phyloP scores from a whole-genome alignment of 129 eudicot species.

The Apium graveolens region DNA sequence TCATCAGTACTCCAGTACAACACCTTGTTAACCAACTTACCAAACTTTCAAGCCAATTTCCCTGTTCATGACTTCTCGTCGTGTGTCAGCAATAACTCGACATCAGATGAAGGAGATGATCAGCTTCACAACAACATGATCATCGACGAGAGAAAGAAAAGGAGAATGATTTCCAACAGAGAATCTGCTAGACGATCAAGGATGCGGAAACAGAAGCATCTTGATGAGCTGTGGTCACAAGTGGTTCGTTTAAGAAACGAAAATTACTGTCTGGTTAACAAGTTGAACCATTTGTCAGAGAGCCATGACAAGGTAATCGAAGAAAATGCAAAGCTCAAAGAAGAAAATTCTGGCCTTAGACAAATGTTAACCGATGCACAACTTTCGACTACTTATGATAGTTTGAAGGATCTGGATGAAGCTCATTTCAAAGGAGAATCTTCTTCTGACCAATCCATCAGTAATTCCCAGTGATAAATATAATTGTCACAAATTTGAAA shows the following conservation, averaged over 20 bases:
- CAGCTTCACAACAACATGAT: slow-evolving; percentile 26
- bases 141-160: slow-evolving; percentile 68
- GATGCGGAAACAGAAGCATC: slow-evolving; percentile 89
- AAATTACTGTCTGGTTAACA: slow-evolving; percentile 56
- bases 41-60: background rate
- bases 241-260: slow-evolving; percentile 64
- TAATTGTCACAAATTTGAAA: background rate
- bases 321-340: slow-evolving; percentile 68
- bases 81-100: slow-evolving; percentile 48
- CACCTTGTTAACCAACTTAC: background rate
- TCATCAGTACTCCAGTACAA: background rate
- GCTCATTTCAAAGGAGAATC: background rate
- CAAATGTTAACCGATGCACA: slow-evolving; percentile 54
- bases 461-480: background rate
- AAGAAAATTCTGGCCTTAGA: slow-evolving; percentile 54
- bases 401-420: slow-evolving; percentile 34
- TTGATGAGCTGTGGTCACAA: slow-evolving; percentile 83
- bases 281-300: slow-evolving; percentile 50
- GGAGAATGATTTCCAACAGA: slow-evolving; percentile 86
- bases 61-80: background rate
- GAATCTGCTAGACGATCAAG: slow-evolving; percentile 87
- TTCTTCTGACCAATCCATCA: slow-evolving; percentile 2
- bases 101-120: slow-evolving; percentile 85
- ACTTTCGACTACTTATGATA: slow-evolving; percentile 38
- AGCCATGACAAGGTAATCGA: slow-evolving; percentile 45